Conservation (phyloP, 129 eudicot species). For the Helianthus tuberosus region DNA sequence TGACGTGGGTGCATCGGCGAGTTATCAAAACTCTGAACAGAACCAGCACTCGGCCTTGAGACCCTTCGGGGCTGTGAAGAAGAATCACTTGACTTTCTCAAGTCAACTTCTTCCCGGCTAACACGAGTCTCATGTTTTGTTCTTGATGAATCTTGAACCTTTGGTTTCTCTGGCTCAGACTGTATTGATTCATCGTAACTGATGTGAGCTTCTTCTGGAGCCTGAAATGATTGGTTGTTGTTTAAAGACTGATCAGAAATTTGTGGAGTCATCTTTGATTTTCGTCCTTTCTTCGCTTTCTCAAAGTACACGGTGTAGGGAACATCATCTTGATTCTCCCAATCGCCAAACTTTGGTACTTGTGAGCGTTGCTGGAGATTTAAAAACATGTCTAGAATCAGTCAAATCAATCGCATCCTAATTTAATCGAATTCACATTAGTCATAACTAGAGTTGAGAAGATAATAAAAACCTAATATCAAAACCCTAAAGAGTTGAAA, state of each 20-base stretch:
- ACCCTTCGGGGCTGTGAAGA: slow-evolving; percentile 49
- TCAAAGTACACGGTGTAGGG: slow-evolving; percentile 56
- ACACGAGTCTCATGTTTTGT: slow-evolving; percentile 31
- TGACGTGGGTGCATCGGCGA: slow-evolving; percentile 65
- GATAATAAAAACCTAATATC: too few species aligned
- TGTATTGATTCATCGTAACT: slow-evolving; percentile 10
- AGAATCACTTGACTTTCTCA: slow-evolving; percentile 33
- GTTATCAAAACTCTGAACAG: slow-evolving; percentile 65
- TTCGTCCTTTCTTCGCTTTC: slow-evolving; percentile 47
- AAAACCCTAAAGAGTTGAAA: too few species aligned
- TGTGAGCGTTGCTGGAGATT: slow-evolving; percentile 50
- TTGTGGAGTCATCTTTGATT: slow-evolving; percentile 35
- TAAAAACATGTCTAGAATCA: slow-evolving; percentile 1
- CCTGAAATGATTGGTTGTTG: slow-evolving; percentile 14
- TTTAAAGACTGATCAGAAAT: slow-evolving; percentile 32
- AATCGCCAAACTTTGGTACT: slow-evolving; percentile 56
- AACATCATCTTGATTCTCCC: slow-evolving; percentile 58
- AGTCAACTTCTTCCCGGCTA: slow-evolving; percentile 39
- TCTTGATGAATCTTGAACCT: slow-evolving; percentile 27
- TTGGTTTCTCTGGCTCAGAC: slow-evolving; percentile 37
- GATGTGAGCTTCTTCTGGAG: slow-evolving; percentile 24
- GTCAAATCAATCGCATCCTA: neutral
- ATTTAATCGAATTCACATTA: neutral
- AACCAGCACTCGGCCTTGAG: slow-evolving; percentile 50
- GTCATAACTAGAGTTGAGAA: too few species aligned